A percentile compares a stretch with the other conserved stretches of the same genome.
Conservation (phyloP, 148 eudicot species). For the Amaranthus cruentus region DNA sequence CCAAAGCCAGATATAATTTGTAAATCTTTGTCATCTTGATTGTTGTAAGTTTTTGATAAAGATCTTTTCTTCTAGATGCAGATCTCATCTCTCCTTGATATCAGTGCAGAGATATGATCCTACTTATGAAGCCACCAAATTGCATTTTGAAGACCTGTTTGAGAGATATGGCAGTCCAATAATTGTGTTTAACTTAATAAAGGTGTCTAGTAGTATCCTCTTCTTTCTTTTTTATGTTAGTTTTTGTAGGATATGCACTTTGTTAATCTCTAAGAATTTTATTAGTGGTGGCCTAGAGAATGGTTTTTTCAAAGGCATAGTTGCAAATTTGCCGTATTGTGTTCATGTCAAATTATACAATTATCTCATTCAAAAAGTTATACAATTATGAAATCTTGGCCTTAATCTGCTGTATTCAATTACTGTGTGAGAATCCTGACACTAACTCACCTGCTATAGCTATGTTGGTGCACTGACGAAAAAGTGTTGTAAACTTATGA, state of each 20-base stretch:
- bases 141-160: conserved; percentile 86
- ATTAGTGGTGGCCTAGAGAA: neutral
- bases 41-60: neutral
- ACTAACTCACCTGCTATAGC: no score
- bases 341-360: no score
- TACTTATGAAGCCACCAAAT: conserved; percentile 91
- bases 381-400: no score
- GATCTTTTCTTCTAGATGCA: neutral
- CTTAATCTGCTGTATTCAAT: no score
- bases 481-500: no score
- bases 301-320: neutral
- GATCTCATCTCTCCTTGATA: conserved; percentile 16
- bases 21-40: conserved; percentile 28
- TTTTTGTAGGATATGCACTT: neutral
- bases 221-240: neutral
- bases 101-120: conserved; percentile 99
- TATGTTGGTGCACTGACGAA: no score
- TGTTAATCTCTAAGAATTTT: neutral
- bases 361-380: no score
- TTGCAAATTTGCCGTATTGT: no score
- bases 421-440: no score
- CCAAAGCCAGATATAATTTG: conserved; percentile 98
- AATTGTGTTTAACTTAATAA: conserved; percentile 83
- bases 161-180: conserved; percentile 95
- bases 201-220: conserved; percentile 42